A percentile compares a stretch with the other conserved stretches of the same genome.
These are phyloP conservation scores for Pouteria campechiana DNA, from an alignment of 179 eudicot species.

Conservation along the genomic window DNA sequence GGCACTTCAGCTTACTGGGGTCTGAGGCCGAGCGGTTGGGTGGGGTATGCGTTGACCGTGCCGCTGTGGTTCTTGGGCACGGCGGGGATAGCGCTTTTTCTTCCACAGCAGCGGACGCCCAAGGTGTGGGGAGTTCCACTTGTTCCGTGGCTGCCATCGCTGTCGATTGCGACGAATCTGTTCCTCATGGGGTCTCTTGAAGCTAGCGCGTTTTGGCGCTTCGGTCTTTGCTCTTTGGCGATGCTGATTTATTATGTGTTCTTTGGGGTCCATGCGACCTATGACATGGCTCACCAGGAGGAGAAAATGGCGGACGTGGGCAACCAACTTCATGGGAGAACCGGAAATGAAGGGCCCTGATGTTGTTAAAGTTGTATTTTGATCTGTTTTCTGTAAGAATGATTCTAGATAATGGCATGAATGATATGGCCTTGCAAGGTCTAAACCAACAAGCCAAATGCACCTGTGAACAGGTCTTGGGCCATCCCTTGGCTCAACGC, in stretches of 20 bases:
- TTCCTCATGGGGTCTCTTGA: constrained; percentile 37
- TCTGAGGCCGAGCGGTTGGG: constrained; percentile 16
- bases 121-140: constrained; percentile 38
- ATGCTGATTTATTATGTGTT: constrained; percentile 32
- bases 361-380: no score
- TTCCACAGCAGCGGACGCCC: constrained; percentile 25
- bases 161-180: constrained; percentile 28
- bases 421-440: no score
- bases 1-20: constrained; percentile 34
- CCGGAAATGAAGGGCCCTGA: constrained; percentile 4
- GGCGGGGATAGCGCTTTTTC: constrained; percentile 9
- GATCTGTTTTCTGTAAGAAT: no score
- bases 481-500: no score
- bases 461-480: no score
- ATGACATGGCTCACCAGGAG: constrained; percentile 22
- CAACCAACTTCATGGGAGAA: background rate
- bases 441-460: no score
- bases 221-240: constrained; percentile 17
- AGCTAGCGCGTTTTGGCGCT: constrained; percentile 21
- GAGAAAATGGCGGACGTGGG: background rate
- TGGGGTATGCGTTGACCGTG: constrained; percentile 18
- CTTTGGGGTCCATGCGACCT: constrained; percentile 44
- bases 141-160: constrained; percentile 40
- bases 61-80: constrained; percentile 37
- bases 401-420: no score